Conservation (phyloP, 768 basidiomycete species). For the Termitomyces sp. region DNA sequence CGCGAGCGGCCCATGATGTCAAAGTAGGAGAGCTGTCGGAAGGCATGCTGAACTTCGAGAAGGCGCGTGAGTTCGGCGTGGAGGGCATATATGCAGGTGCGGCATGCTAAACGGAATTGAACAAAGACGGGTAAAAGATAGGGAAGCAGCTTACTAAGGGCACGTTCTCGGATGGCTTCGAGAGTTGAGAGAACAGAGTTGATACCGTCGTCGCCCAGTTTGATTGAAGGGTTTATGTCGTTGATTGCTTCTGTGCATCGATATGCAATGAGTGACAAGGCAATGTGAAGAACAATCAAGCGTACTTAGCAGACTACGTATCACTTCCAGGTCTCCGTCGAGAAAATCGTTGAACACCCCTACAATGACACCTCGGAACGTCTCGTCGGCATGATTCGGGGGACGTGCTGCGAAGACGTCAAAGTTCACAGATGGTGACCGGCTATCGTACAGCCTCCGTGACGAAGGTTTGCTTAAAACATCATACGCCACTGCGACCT, state of each 20-base stretch:
- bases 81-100: slow-evolving; percentile 69
- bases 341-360: slow-evolving; percentile 78
- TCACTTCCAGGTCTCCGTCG: slow-evolving; percentile 84
- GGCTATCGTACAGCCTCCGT: slow-evolving; percentile 62
- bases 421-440: slow-evolving; percentile 37
- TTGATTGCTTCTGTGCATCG: slow-evolving; percentile 57
- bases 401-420: slow-evolving; percentile 52
- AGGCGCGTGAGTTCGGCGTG: slow-evolving; percentile 69
- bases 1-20: slow-evolving; percentile 73
- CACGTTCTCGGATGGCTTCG: slow-evolving; percentile 64
- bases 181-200: slow-evolving; percentile 68
- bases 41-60: slow-evolving; percentile 76
- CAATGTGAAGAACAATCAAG: slow-evolving; percentile 6
- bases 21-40: slow-evolving; percentile 71
- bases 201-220: slow-evolving; percentile 74
- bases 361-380: slow-evolving; percentile 67
- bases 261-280: not conserved
- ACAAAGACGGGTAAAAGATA: not conserved
- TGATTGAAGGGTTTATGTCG: slow-evolving; percentile 74
- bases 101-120: slow-evolving; percentile 46
- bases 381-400: slow-evolving; percentile 65
- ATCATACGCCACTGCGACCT: slow-evolving; percentile 79
- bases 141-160: slow-evolving; percentile 50
- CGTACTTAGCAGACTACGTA: slow-evolving; percentile 69
- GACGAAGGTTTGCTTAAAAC: slow-evolving; percentile 71